Evolutionary conservation across 495 filamentous ascomycete species (phyloP).

Genomic region (Penicillium fimorum): DNA sequence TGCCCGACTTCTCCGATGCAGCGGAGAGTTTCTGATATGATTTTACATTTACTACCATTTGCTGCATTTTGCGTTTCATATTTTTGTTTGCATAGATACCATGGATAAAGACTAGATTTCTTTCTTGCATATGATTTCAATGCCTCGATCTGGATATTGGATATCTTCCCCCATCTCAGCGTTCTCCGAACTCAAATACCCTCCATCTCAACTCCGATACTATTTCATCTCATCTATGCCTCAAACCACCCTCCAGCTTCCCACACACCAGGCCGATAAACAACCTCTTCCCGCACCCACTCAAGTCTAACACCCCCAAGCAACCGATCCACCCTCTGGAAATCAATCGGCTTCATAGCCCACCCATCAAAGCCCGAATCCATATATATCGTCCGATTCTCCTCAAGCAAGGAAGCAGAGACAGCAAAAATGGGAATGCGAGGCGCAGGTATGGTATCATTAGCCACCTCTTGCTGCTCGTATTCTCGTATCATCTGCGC

Average conservation of each 20-base stretch:
- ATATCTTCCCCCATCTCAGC: background rate
- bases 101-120: constrained; percentile 2
- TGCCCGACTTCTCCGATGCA: constrained; percentile 68
- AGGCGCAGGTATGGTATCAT: constrained; percentile 33
- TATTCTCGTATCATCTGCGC: constrained; percentile 77
- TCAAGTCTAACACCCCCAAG: constrained; percentile 57
- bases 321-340: constrained; percentile 62
- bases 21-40: constrained; percentile 66
- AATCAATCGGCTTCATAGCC: constrained; percentile 80
- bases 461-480: constrained; percentile 52
- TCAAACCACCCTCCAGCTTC: constrained; percentile 73
- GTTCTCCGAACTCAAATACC: background rate
- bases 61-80: background rate
- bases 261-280: constrained; percentile 66
- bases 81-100: constrained; percentile 7
- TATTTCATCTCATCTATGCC: background rate
- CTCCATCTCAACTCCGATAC: background rate
- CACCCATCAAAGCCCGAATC: constrained; percentile 80
- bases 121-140: constrained; percentile 3
- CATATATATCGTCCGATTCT: constrained; percentile 61
- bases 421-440: constrained; percentile 82
- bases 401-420: constrained; percentile 76
- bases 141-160: background rate
- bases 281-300: constrained; percentile 40
- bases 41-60: background rate